phyloP scores from a whole-genome alignment of 2,329 filamentous ascomycete species.

The Metarhizium sp. region DNA sequence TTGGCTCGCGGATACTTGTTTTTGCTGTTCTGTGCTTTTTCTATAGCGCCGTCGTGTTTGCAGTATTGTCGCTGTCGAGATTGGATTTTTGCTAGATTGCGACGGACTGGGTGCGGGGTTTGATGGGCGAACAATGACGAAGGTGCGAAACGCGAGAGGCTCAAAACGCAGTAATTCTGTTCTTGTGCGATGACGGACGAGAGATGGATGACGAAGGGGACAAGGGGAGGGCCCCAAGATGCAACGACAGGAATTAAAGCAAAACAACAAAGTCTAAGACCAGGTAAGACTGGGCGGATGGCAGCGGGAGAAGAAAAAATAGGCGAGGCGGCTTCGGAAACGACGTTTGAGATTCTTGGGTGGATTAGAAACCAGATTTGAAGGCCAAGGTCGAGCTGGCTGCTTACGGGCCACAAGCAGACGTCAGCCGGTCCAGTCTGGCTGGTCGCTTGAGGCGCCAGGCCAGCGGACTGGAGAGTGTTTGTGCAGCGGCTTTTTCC shows the following conservation, averaged over 20 bases:
- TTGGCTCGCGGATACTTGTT: neutral
- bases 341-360: neutral
- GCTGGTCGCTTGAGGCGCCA: neutral
- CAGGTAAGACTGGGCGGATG: neutral
- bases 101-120: neutral
- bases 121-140: neutral
- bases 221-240: neutral
- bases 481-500: no score
- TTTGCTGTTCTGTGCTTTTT: no score
- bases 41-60: neutral
- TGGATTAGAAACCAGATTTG: slow-evolving; percentile 1
- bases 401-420: neutral
- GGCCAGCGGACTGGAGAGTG: no score
- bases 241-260: neutral
- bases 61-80: neutral
- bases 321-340: neutral
- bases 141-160: neutral
- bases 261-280: neutral
- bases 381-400: neutral
- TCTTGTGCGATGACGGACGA: neutral
- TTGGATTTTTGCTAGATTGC: neutral
- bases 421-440: no score
- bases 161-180: neutral
- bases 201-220: neutral
- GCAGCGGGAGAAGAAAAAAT: neutral